Evolutionary conservation across 495 filamentous ascomycete species (phyloP).

Genomic region (Xylaria longipes): DNA sequence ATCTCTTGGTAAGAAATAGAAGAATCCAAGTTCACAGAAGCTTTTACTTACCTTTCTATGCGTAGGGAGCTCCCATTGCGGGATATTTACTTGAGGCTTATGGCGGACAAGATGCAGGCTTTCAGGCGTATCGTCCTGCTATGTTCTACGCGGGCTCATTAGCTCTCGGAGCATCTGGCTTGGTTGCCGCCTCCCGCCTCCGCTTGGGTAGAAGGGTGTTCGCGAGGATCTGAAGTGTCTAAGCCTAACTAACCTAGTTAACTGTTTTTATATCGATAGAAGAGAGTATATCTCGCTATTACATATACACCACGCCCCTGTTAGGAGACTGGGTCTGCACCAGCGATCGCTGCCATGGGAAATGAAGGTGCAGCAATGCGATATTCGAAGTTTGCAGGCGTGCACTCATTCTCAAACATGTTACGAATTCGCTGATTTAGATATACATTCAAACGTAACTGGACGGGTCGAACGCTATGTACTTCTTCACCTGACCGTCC

Average conservation of each 20-base stretch:
- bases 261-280: background rate
- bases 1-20: slow-evolving; percentile 55
- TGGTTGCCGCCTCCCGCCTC: slow-evolving; percentile 40
- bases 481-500: background rate
- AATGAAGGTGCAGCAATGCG: background rate
- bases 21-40: background rate
- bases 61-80: slow-evolving; percentile 63
- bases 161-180: slow-evolving; percentile 39
- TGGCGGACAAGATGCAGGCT: slow-evolving; percentile 42
- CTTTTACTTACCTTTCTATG: slow-evolving; percentile 21
- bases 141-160: slow-evolving; percentile 63
- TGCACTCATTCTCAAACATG: background rate
- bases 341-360: background rate
- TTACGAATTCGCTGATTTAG: background rate
- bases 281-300: background rate
- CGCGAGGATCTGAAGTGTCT: slow-evolving; percentile 38
- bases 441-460: background rate
- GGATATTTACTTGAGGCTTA: slow-evolving; percentile 56
- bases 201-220: slow-evolving; percentile 36
- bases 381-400: background rate
- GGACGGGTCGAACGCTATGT: background rate
- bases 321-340: background rate
- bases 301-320: background rate
- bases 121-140: slow-evolving; percentile 61
- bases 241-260: background rate